Percentiles rank a stretch among this genome's conserved stretches.
These are phyloP conservation scores for Leccinum uliginosum DNA, from an alignment of 768 basidiomycete genomes.

Conservation along the genomic window DNA sequence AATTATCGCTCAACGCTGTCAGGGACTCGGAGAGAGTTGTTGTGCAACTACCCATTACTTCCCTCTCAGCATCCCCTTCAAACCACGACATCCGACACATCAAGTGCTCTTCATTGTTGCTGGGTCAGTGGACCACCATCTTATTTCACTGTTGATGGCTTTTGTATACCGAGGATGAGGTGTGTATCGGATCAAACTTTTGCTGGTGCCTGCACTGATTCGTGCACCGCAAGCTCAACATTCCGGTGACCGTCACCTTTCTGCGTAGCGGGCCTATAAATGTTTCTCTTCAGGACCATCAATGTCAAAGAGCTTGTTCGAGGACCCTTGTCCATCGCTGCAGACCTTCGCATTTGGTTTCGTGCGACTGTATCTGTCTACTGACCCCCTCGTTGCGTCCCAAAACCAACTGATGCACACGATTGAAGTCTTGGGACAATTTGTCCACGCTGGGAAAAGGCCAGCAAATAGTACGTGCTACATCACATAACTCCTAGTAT, in stretches of 20 bases:
- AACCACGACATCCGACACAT: slow-evolving; percentile 83
- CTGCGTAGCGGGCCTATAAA: slow-evolving; percentile 80
- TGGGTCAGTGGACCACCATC: slow-evolving; percentile 72
- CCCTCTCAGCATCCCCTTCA: slow-evolving; percentile 65
- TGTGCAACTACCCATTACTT: slow-evolving; percentile 65
- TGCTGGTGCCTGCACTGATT: slow-evolving; percentile 2
- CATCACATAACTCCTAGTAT: neutral
- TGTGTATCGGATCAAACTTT: slow-evolving; percentile 33
- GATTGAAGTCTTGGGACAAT: slow-evolving; percentile 75
- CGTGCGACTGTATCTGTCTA: slow-evolving; percentile 81
- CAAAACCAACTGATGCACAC: slow-evolving; percentile 76
- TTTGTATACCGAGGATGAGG: slow-evolving; percentile 93
- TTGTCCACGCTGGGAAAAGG: slow-evolving; percentile 65
- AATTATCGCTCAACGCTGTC: slow-evolving; percentile 14
- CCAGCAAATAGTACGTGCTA: slow-evolving; percentile 74
- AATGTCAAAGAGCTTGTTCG: slow-evolving; percentile 81
- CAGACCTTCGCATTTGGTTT: slow-evolving; percentile 80
- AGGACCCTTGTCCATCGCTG: slow-evolving; percentile 71
- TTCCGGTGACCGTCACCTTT: slow-evolving; percentile 87
- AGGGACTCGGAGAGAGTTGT: slow-evolving; percentile 80
- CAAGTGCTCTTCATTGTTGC: slow-evolving; percentile 81
- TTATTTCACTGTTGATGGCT: slow-evolving; percentile 93
- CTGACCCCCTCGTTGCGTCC: slow-evolving; percentile 74
- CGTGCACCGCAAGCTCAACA: slow-evolving; percentile 87
- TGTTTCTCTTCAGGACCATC: slow-evolving; percentile 76